These are phyloP conservation scores for Phialophora expanda DNA, from an alignment of 2,329 filamentous ascomycete genomes.

Conservation along the genomic window DNA sequence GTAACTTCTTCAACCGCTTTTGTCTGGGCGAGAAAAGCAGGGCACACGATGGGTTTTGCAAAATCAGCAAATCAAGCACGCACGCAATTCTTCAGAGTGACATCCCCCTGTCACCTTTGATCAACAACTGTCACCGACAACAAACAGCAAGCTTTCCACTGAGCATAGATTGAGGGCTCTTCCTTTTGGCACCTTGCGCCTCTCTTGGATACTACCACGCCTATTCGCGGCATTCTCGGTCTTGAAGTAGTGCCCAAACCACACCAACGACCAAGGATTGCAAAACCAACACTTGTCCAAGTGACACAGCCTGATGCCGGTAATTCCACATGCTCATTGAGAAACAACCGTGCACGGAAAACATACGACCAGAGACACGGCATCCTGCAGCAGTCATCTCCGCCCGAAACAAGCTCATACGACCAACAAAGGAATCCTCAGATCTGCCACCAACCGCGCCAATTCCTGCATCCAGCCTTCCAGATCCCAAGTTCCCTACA, in stretches of 20 bases:
- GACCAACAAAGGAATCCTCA: background rate
- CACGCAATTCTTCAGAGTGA: constrained; percentile 1
- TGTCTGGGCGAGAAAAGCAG: background rate
- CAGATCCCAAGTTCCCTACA: background rate
- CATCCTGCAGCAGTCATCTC: constrained; percentile 13
- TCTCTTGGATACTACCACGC: constrained; percentile 3
- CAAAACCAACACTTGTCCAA: background rate
- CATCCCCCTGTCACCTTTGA: background rate
- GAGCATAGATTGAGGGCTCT: background rate
- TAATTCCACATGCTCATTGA: background rate
- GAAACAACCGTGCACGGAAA: background rate
- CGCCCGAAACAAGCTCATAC: constrained; percentile 1
- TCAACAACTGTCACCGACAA: background rate
- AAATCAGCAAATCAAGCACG: background rate
- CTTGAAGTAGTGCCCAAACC: background rate
- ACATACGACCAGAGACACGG: background rate
- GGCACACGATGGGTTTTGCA: background rate
- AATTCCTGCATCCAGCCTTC: constrained; percentile 1
- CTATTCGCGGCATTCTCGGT: background rate
- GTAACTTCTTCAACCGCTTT: constrained; percentile 9
- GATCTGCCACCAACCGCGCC: constrained; percentile 4
- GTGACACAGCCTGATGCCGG: constrained; percentile 10
- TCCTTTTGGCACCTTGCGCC: background rate
- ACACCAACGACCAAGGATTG: background rate
- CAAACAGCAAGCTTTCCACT: background rate